Evolutionary conservation across 192 early-diverging fungal species (phyloP), one percentile per base, ranked within the genome.

Genomic region (Kickxella alabastrina): DNA sequence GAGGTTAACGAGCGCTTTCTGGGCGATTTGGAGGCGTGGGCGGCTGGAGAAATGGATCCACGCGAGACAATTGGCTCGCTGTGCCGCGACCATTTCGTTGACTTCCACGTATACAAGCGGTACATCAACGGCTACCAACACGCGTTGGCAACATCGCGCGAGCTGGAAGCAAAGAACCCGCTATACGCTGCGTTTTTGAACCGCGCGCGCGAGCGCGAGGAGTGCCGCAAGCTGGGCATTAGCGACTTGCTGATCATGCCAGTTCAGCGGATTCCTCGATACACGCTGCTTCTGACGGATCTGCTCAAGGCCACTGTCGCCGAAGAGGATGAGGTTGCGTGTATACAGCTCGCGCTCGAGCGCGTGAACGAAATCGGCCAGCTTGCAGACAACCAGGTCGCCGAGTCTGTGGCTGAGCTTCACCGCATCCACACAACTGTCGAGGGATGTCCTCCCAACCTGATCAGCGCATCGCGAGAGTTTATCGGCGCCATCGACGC

Each of bases 201-300:
- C 23, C 61, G 65, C 41, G 76, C 77, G n/a, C 74, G 75, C 32
- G 82, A 83, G 34, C 76, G 77, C 56, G 74, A 82, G 19, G 77
- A 76, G 40, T 78, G 80, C 66, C 71, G 80, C 47, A 76, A 82
- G 48, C 75, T 90, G 43, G 80, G 76, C 24, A 65, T 95, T 21
- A 75, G 78, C 23, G 86, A 88, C 52, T 72, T 87, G 56, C 69
- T 90, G 61, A 87, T 90, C 47, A 80, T 87, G 59, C 88, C 88
- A 1, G 86, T 90, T 41, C 88, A 90, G 66, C 79, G 88, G 24
- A 82, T 90, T 15, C 85, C 88, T 3, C 80, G 86, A n/a, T 90
- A 90, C 67, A 81, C 82, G 24, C 55, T 90, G 48, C 58, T 90
- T 32, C 66, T 90, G 35, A 82, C 65, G 0, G 66, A 79, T 31